These are phyloP conservation scores for Liriodendron chinense DNA, from an alignment of 164 flowering plant genomes.

Conservation along the genomic window DNA sequence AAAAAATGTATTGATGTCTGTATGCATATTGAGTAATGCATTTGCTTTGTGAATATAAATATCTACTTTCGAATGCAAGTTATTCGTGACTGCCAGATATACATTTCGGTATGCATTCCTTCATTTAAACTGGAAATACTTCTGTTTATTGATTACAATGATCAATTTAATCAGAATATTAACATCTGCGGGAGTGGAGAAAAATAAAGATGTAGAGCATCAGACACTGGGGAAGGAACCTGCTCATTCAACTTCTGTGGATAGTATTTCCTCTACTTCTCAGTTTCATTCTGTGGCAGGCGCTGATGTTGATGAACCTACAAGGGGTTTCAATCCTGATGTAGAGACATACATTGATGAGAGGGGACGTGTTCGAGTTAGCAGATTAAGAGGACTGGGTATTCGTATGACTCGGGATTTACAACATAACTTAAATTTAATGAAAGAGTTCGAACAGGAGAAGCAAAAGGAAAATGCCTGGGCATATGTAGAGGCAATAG, in stretches of 20 bases:
- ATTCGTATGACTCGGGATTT: conserved; percentile 92
- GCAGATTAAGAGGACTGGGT: conserved; percentile 83
- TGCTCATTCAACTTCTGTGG: conserved; percentile 19
- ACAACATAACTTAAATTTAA: conserved; percentile 82
- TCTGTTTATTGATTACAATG: not conserved
- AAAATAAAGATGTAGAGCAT: conserved; percentile 27
- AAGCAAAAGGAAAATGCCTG: conserved; percentile 19
- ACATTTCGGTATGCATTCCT: not conserved
- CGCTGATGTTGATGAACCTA: conserved; percentile 29
- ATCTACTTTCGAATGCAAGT: not conserved
- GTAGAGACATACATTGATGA: conserved; percentile 84
- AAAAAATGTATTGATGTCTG: not conserved
- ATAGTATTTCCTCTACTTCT: conserved; percentile 18
- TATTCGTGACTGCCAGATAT: not conserved
- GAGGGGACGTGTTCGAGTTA: conserved; percentile 70
- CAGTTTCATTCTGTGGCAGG: conserved; percentile 26
- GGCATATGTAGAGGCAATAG: conserved; percentile 15
- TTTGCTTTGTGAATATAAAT: not conserved
- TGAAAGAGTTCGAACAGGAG: conserved; percentile 74
- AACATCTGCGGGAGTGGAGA: conserved; percentile 46
- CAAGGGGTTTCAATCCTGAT: conserved; percentile 34
- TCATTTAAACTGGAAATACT: not conserved
- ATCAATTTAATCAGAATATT: conserved; percentile 43
- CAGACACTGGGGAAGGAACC: conserved; percentile 14
- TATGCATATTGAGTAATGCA: not conserved